Conservation (phyloP, 108 stramenopile genomes). For the Skeletonema tropicum region DNA sequence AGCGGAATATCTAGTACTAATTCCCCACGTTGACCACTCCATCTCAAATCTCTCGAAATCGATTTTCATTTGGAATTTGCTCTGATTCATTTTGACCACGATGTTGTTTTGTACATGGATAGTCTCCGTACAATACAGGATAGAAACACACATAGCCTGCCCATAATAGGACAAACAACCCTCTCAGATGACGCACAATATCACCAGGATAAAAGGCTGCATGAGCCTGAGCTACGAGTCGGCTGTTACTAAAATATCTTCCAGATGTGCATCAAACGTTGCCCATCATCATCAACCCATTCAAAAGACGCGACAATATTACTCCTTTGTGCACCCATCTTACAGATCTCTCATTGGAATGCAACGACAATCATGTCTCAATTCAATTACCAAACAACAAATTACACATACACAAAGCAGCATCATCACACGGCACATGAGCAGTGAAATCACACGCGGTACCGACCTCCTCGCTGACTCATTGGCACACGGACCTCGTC, state of each 20-base stretch:
- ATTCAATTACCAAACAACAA: too few species aligned
- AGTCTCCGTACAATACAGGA: neutral
- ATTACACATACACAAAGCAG: too few species aligned
- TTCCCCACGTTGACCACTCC: neutral
- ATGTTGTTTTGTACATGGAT: too few species aligned
- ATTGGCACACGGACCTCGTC: constrained; percentile 38
- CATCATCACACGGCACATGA: neutral
- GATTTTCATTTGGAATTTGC: too few species aligned
- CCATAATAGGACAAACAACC: neutral
- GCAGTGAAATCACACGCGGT: constrained; percentile 53
- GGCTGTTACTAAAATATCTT: neutral
- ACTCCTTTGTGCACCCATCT: neutral
- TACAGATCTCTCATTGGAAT: neutral
- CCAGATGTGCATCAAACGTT: neutral
- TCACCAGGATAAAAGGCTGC: neutral
- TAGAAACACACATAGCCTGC: neutral
- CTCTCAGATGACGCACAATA: neutral
- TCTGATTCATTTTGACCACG: too few species aligned
- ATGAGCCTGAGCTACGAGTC: neutral
- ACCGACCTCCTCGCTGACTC: constrained; percentile 67
- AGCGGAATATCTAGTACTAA: neutral
- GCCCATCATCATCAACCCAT: neutral
- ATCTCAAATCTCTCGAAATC: too few species aligned
- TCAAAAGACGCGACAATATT: neutral
- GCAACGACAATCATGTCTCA: neutral